phyloP scores from a whole-genome alignment of 768 basidiomycete genomes.

The Lactifluus piperatus region DNA sequence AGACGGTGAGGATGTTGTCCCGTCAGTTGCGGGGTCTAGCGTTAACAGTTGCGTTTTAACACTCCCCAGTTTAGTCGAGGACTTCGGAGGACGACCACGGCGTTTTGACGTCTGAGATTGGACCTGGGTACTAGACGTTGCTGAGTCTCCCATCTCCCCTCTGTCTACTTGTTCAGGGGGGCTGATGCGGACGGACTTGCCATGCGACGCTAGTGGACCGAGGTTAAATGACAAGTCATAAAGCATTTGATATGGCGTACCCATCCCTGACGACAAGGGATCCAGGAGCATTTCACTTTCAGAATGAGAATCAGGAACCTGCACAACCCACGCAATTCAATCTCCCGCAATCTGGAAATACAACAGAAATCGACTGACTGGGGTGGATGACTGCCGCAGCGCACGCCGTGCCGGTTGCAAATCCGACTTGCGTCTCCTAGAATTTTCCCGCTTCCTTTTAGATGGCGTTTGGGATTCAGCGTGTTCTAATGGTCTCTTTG shows the following conservation, averaged over 20 bases:
- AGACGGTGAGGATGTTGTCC: not conserved
- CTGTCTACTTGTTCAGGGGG: not conserved
- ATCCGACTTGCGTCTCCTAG: conserved; percentile 7
- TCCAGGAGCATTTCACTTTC: conserved; percentile 1
- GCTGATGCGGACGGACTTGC: not conserved
- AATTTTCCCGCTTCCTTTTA: conserved; percentile 8
- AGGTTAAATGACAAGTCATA: not conserved
- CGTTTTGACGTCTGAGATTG: not conserved
- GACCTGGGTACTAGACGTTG: not conserved
- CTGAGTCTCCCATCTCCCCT: not conserved
- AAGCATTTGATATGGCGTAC: not conserved
- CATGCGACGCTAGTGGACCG: not conserved
- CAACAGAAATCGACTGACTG: conserved; percentile 2
- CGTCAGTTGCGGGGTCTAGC: not conserved
- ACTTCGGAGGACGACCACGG: not conserved
- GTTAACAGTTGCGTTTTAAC: not conserved
- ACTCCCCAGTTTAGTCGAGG: not conserved
- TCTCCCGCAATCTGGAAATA: not conserved
- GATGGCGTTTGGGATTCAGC: not conserved
- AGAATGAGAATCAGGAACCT: conserved; percentile 14
- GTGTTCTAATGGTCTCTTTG: conserved; percentile 3
- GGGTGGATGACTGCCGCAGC: not conserved
- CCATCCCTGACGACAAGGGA: not conserved
- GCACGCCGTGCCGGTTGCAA: not conserved
- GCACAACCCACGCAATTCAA: not conserved